Conservation (phyloP, 164 flowering plant genomes). For the Dillenia suffruticosa region DNA sequence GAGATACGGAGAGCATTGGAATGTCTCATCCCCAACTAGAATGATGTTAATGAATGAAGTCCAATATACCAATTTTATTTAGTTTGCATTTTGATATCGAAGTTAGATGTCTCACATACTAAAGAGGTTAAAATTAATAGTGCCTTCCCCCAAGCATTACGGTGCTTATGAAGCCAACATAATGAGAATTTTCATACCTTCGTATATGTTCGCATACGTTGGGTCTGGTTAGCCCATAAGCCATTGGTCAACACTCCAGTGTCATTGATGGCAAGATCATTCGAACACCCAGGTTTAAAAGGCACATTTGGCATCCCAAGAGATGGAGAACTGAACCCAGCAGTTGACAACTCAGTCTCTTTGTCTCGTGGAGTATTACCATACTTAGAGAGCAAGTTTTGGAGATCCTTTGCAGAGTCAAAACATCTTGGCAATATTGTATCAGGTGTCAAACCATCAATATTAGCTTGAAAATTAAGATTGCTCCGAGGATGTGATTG, state of each 20-base stretch:
- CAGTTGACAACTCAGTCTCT: slow-evolving; percentile 82
- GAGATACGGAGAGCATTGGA: no score
- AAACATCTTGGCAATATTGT: slow-evolving; percentile 72
- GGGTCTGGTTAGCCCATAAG: slow-evolving; percentile 68
- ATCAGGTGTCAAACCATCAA: slow-evolving; percentile 75
- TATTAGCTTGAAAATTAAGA: slow-evolving; percentile 51
- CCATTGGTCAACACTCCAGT: slow-evolving; percentile 52
- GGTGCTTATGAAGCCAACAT: neutral
- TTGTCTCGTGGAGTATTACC: slow-evolving; percentile 61
- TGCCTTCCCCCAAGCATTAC: neutral
- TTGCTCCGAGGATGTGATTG: slow-evolving; percentile 59
- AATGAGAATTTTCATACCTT: slow-evolving; percentile 48
- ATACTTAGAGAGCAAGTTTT: slow-evolving; percentile 70
- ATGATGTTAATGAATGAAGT: no score
- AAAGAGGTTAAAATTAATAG: neutral
- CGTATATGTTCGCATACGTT: slow-evolving; percentile 81
- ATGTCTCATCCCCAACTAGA: no score
- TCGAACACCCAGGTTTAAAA: slow-evolving; percentile 71
- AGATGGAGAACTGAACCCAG: slow-evolving; percentile 78
- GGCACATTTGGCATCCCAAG: slow-evolving; percentile 81
- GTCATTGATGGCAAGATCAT: slow-evolving; percentile 60
- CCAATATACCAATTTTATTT: neutral
- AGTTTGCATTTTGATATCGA: neutral
- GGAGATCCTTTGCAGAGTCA: slow-evolving; percentile 86
- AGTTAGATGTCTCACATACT: neutral